These are phyloP conservation scores for Lenzites betulinus DNA, from an alignment of 768 basidiomycete genomes.

Conservation along the genomic window DNA sequence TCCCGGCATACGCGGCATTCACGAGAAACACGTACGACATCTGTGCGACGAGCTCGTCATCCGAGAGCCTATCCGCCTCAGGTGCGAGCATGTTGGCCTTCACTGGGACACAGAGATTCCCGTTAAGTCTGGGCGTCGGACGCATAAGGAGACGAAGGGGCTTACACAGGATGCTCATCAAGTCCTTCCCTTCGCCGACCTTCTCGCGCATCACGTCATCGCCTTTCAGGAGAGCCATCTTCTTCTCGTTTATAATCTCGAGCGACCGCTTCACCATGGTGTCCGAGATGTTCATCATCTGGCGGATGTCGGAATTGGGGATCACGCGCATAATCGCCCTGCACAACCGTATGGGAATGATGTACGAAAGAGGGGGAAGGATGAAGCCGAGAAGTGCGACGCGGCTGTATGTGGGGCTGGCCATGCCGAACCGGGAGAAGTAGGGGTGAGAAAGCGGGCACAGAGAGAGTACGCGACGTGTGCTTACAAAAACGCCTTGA, in stretches of 20 bases:
- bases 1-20: neutral
- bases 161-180: slow-evolving; percentile 47
- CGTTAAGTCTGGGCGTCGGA: neutral
- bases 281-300: slow-evolving; percentile 38
- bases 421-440: slow-evolving; percentile 26
- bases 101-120: neutral
- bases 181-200: slow-evolving; percentile 40
- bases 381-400: slow-evolving; percentile 1
- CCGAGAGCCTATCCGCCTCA: slow-evolving; percentile 12
- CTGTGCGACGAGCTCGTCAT: slow-evolving; percentile 41
- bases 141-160: neutral
- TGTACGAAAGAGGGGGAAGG: slow-evolving; percentile 12
- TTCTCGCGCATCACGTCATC: slow-evolving; percentile 29
- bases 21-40: slow-evolving; percentile 22
- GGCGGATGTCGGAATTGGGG: slow-evolving; percentile 36
- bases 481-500: slow-evolving; percentile 28
- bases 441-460: neutral
- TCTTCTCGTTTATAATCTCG: slow-evolving; percentile 39
- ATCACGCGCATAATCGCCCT: slow-evolving; percentile 35
- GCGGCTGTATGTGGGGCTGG: neutral
- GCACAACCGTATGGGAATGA: slow-evolving; percentile 26
- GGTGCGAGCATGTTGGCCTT: slow-evolving; percentile 18
- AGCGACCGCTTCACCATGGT: slow-evolving; percentile 37
- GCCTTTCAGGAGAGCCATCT: slow-evolving; percentile 36
- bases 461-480: neutral